Conservation (phyloP, 306 rosid species). For the Cicer cuneatum region DNA sequence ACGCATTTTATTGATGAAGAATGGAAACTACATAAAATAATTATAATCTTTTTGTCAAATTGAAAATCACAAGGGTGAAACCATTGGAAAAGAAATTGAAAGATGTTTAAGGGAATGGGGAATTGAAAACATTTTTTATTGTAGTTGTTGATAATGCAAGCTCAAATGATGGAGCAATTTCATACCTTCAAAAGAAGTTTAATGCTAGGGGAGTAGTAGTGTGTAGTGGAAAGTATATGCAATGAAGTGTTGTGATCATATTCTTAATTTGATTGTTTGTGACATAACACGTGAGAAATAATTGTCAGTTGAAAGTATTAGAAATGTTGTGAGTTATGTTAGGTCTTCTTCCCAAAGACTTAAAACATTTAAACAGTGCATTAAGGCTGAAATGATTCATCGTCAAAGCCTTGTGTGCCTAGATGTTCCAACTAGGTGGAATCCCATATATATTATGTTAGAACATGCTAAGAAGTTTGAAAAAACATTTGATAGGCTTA, state of each 20-base stretch:
- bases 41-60: neutral
- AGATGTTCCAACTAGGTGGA: neutral
- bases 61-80: constrained; percentile 3
- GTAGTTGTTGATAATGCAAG: too few relatives aligned
- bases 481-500: constrained; percentile 5
- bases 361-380: neutral
- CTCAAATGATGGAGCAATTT: too few relatives aligned
- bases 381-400: neutral
- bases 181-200: too few relatives aligned
- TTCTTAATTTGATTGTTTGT: neutral
- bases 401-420: neutral
- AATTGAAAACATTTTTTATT: too few relatives aligned
- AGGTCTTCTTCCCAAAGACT: neutral
- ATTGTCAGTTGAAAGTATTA: neutral
- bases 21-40: neutral
- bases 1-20: constrained; percentile 9
- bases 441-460: neutral
- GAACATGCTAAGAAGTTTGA: too few relatives aligned
- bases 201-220: neutral
- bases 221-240: neutral
- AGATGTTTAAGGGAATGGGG: neutral
- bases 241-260: neutral
- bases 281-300: neutral
- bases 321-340: neutral
- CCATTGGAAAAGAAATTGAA: constrained; percentile 3